These are phyloP conservation scores for Komagataea norvegica DNA, from an alignment of 1,139 yeast genomes.

Conservation along the genomic window DNA sequence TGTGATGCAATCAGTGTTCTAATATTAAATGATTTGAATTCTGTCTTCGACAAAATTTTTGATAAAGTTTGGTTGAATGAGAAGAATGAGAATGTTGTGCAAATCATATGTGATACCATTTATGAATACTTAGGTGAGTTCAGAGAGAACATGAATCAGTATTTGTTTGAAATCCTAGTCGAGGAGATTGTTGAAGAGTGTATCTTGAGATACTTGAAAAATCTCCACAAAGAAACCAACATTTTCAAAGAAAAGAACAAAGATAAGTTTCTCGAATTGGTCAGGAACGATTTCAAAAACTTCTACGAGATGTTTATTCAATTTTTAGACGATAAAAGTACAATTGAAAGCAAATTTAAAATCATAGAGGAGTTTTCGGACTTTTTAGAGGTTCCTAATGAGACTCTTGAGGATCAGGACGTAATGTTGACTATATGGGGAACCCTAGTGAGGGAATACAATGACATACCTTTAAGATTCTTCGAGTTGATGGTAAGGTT, in stretches of 20 bases:
- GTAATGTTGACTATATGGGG: slow-evolving; percentile 48
- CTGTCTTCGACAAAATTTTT: slow-evolving; percentile 45
- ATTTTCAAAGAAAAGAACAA: slow-evolving; percentile 30
- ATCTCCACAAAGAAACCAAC: slow-evolving; percentile 37
- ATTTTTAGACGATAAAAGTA: slow-evolving; percentile 38
- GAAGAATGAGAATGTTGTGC: slow-evolving; percentile 34
- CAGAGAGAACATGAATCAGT: slow-evolving; percentile 41
- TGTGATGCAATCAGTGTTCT: slow-evolving; percentile 60
- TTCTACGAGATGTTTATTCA: slow-evolving; percentile 59
- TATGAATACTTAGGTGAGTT: slow-evolving; percentile 70
- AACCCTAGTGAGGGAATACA: slow-evolving; percentile 52
- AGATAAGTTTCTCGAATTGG: slow-evolving; percentile 48
- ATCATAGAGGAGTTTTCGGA: slow-evolving; percentile 72
- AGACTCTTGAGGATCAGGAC: slow-evolving; percentile 33
- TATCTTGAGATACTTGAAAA: slow-evolving; percentile 42
- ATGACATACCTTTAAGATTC: slow-evolving; percentile 64
- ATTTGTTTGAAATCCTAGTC: slow-evolving; percentile 46
- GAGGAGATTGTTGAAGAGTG: slow-evolving; percentile 50
- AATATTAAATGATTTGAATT: slow-evolving; percentile 63
- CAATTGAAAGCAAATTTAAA: slow-evolving; percentile 49
- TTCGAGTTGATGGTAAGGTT: slow-evolving; percentile 45
- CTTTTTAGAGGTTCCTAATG: slow-evolving; percentile 42
- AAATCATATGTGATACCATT: slow-evolving; percentile 65
- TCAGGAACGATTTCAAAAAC: slow-evolving; percentile 63
- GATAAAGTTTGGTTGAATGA: slow-evolving; percentile 44